Evolutionary conservation across 352 stramenopile genomes (phyloP).

Genomic region (Phytophthora litchii): DNA sequence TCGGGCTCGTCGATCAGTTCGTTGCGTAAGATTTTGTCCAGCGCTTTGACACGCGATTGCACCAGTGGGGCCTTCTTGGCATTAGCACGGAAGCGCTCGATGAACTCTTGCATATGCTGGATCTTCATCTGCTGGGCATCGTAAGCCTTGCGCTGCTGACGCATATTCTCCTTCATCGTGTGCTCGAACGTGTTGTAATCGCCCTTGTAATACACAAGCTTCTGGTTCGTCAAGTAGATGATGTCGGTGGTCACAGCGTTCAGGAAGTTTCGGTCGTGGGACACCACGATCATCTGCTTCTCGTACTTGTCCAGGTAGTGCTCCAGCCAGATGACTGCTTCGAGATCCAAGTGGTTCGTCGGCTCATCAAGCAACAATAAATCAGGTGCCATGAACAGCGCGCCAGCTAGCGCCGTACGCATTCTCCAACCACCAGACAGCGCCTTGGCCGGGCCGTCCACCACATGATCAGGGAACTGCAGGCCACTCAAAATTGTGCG

Average conservation of each 20-base stretch:
- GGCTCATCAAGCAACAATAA: slow-evolving; percentile 95
- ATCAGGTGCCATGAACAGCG: slow-evolving; percentile 95
- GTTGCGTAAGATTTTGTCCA: slow-evolving; percentile 87
- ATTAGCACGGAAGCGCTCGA: slow-evolving; percentile 96
- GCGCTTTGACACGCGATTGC: slow-evolving; percentile 96
- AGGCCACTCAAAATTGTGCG: slow-evolving; percentile 93
- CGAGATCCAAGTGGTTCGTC: slow-evolving; percentile 93
- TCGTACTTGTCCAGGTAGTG: slow-evolving; percentile 91
- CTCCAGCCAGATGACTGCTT: slow-evolving; percentile 93
- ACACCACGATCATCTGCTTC: slow-evolving; percentile 96
- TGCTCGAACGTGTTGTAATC: slow-evolving; percentile 98
- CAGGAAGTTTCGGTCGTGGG: slow-evolving; percentile 96
- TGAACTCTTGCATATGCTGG: slow-evolving; percentile 98
- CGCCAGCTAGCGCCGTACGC: slow-evolving; percentile 93
- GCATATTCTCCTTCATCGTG: slow-evolving; percentile 92
- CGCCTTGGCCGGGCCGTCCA: slow-evolving; percentile 90
- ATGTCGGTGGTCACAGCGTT: slow-evolving; percentile 97
- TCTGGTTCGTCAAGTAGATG: slow-evolving; percentile 92
- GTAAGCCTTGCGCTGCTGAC: slow-evolving; percentile 92
- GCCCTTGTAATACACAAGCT: slow-evolving; percentile 94
- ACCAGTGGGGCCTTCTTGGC: slow-evolving; percentile 96
- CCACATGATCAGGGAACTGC: slow-evolving; percentile 93
- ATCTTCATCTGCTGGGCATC: slow-evolving; percentile 90
- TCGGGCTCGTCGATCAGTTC: slow-evolving; percentile 93
- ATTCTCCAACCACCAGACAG: slow-evolving; percentile 95